Percentiles rank a stretch among this genome's conserved stretches.
Conservation (phyloP, 2,329 filamentous ascomycete species). For the Ilyonectria destructans region DNA sequence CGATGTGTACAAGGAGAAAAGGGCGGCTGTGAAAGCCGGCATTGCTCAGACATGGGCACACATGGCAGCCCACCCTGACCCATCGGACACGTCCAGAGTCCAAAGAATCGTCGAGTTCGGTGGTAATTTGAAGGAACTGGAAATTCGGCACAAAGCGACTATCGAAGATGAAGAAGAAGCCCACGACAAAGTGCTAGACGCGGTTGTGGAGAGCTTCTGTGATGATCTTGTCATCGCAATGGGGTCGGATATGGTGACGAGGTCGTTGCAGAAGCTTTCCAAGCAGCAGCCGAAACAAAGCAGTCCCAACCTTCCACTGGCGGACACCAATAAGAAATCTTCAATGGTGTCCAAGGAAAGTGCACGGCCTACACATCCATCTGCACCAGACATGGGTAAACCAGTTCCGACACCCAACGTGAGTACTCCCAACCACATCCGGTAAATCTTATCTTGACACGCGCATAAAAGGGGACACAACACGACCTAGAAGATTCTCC, state of each 20-base stretch:
- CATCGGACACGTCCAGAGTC: neutral
- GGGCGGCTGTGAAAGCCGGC: neutral
- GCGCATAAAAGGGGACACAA: neutral
- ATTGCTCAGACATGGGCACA: neutral
- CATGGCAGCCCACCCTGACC: neutral
- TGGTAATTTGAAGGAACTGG: neutral
- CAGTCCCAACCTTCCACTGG: neutral
- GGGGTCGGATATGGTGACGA: neutral
- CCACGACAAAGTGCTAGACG: neutral
- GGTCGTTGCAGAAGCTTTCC: neutral
- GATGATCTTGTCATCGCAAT: neutral
- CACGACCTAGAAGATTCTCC: neutral
- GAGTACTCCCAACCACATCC: neutral
- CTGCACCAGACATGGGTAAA: neutral
- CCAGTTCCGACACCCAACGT: neutral
- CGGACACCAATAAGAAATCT: neutral
- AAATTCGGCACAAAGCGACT: neutral
- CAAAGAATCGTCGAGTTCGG: neutral
- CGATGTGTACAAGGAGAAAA: neutral
- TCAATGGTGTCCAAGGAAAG: neutral
- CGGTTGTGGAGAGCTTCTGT: neutral
- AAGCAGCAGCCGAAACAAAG: neutral
- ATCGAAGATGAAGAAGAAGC: neutral
- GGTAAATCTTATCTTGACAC: neutral
- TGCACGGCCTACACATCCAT: neutral